These are phyloP conservation scores for Beauveria pseudobassiana DNA, from an alignment of 2,329 filamentous ascomycete genomes.

Conservation along the genomic window DNA sequence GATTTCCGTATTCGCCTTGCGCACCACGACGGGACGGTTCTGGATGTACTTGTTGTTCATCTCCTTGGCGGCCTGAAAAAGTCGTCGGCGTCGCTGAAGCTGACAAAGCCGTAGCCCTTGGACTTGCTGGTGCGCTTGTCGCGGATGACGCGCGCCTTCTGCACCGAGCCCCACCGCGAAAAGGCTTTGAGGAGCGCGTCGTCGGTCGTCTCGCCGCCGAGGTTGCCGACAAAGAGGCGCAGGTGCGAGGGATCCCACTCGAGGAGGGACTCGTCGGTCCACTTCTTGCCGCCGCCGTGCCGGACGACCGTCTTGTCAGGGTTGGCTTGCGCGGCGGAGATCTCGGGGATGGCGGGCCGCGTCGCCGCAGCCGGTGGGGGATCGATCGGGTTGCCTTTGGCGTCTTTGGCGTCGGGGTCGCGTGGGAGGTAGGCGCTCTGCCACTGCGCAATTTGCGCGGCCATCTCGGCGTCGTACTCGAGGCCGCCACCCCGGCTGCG, in stretches of 20 bases:
- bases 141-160: constrained; percentile 87
- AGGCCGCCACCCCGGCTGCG: constrained; percentile 14
- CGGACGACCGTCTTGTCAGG: constrained; percentile 74
- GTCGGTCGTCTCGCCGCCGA: constrained; percentile 95
- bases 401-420: constrained; percentile 32
- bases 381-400: constrained; percentile 14
- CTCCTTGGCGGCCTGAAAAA: constrained; percentile 91
- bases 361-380: constrained; percentile 16
- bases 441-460: constrained; percentile 90
- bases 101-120: constrained; percentile 94
- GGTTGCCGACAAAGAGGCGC: constrained; percentile 90
- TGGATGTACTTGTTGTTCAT: constrained; percentile 99
- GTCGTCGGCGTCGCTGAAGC: constrained; percentile 89
- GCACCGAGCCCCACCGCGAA: constrained; percentile 74
- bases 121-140: constrained; percentile 96
- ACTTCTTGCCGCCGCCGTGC: constrained; percentile 82
- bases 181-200: constrained; percentile 94
- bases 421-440: constrained; percentile 72
- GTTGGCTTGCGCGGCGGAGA: constrained; percentile 38
- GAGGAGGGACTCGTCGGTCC: constrained; percentile 80
- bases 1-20: constrained; percentile 87
- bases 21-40: constrained; percentile 83
- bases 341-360: constrained; percentile 17
- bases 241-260: constrained; percentile 96
- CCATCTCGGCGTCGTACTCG: constrained; percentile 66